These are phyloP conservation scores for Clonostachys rosea DNA, from an alignment of 2,329 filamentous ascomycete genomes.

Conservation along the genomic window DNA sequence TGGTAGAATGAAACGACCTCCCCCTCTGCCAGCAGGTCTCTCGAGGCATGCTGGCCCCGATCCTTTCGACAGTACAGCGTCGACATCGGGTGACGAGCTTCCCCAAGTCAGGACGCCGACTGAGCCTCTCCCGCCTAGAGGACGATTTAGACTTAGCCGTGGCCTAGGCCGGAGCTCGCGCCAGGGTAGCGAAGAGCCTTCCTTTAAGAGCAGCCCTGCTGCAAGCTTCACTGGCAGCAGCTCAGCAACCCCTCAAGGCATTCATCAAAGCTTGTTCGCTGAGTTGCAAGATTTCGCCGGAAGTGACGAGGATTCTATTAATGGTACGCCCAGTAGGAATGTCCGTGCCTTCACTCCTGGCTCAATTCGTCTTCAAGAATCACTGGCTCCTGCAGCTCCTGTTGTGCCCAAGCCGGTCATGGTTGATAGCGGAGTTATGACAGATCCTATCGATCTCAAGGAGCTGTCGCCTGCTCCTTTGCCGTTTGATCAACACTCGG, in stretches of 20 bases:
- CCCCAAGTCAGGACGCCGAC: constrained; percentile 57
- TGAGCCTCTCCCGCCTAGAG: constrained; percentile 57
- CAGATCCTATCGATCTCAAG: constrained; percentile 45
- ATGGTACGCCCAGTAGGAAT: constrained; percentile 49
- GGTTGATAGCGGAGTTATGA: constrained; percentile 58
- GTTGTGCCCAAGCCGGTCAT: constrained; percentile 46
- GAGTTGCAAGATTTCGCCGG: constrained; percentile 80
- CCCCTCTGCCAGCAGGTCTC: constrained; percentile 29
- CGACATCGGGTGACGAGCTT: constrained; percentile 67
- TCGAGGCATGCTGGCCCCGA: constrained; percentile 46
- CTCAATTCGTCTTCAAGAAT: constrained; percentile 35
- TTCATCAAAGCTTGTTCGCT: constrained; percentile 79
- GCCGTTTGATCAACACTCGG: constrained; percentile 4
- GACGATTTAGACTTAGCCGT: constrained; percentile 67
- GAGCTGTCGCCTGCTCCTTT: not conserved
- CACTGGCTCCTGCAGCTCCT: constrained; percentile 45
- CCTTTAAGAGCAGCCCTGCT: constrained; percentile 53
- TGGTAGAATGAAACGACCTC: constrained; percentile 33
- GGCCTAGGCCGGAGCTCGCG: constrained; percentile 56
- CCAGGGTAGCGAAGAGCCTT: constrained; percentile 54
- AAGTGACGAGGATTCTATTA: constrained; percentile 67
- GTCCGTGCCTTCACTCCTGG: constrained; percentile 41
- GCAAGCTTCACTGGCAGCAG: constrained; percentile 50
- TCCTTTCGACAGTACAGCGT: constrained; percentile 84
- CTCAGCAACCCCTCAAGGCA: constrained; percentile 44